phyloP scores from a whole-genome alignment of 768 basidiomycete genomes.

The Coprinopsis cinerea region DNA sequence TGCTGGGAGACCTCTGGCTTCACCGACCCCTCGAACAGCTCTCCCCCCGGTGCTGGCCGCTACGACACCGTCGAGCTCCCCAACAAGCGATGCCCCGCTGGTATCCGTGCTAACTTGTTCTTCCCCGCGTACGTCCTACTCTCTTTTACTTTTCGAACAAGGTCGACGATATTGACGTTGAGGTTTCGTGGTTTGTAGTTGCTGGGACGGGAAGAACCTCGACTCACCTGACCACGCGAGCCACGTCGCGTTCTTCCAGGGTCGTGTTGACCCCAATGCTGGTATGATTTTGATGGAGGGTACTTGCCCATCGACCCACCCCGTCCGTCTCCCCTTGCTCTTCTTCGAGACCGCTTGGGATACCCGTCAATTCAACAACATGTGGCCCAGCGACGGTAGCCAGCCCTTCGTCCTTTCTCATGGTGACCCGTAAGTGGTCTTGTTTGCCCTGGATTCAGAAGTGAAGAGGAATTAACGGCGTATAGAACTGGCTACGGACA shows the following conservation, averaged over 20 bases:
- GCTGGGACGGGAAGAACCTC: conserved; percentile 12
- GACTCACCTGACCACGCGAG: conserved; percentile 11
- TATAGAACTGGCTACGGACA: conserved; percentile 12
- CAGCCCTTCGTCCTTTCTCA: conserved; percentile 10
- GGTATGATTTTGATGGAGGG: conserved; percentile 58
- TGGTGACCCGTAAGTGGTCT: conserved; percentile 10
- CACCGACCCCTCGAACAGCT: conserved; percentile 11
- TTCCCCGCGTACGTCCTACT: conserved; percentile 9
- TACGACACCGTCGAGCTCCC: conserved; percentile 12
- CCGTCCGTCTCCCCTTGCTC: conserved; percentile 10
- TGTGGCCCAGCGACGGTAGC: conserved; percentile 8
- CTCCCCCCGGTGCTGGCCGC: conserved; percentile 10
- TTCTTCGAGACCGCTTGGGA: conserved; percentile 13
- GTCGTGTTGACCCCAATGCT: conserved; percentile 3
- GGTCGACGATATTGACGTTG: background rate
- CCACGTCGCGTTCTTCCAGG: conserved; percentile 10
- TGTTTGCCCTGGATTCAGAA: no score
- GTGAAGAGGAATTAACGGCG: no score
- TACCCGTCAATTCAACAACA: conserved; percentile 7
- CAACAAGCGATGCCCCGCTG: conserved; percentile 8
- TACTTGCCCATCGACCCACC: conserved; percentile 90
- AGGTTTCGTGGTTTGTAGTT: background rate
- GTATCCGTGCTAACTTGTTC: conserved; percentile 12
- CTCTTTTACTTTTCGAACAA: background rate
- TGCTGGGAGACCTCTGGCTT: conserved; percentile 12